phyloP scores from a whole-genome alignment of 2,329 filamentous ascomycete genomes.

The Reticulascus tulasneorum region DNA sequence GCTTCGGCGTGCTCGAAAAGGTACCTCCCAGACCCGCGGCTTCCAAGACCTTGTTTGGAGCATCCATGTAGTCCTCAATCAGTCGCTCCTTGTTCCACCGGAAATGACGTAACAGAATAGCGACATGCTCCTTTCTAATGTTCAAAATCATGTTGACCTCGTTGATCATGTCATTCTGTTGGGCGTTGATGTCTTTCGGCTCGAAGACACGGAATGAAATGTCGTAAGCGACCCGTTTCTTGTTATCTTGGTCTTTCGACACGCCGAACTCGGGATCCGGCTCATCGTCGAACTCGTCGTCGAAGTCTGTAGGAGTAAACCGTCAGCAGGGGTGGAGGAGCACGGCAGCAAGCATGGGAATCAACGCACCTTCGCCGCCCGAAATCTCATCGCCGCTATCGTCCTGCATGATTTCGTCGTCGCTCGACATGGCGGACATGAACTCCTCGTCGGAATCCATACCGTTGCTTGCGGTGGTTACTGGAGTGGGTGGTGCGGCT shows the following conservation, averaged over 20 bases:
- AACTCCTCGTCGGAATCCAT: slow-evolving; percentile 98
- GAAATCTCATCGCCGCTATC: slow-evolving; percentile 71
- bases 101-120: slow-evolving; percentile 83
- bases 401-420: slow-evolving; percentile 69
- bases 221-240: slow-evolving; percentile 72
- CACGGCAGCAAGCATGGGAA: neutral
- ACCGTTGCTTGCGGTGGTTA: slow-evolving; percentile 50
- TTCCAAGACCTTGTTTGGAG: slow-evolving; percentile 73
- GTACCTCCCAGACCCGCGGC: slow-evolving; percentile 74
- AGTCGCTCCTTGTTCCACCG: slow-evolving; percentile 96
- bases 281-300: slow-evolving; percentile 54
- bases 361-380: slow-evolving; percentile 42
- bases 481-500: slow-evolving; percentile 48
- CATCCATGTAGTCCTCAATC: slow-evolving; percentile 96
- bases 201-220: slow-evolving; percentile 79
- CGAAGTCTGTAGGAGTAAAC: slow-evolving; percentile 43
- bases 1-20: slow-evolving; percentile 57
- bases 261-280: slow-evolving; percentile 52
- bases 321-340: slow-evolving; percentile 8
- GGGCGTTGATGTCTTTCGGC: slow-evolving; percentile 74
- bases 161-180: slow-evolving; percentile 81
- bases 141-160: slow-evolving; percentile 91
- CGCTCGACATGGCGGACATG: slow-evolving; percentile 78
- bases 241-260: slow-evolving; percentile 62
- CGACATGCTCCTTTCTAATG: slow-evolving; percentile 81